phyloP scores from a whole-genome alignment of 441 rosid species.

The Hura crepitans region DNA sequence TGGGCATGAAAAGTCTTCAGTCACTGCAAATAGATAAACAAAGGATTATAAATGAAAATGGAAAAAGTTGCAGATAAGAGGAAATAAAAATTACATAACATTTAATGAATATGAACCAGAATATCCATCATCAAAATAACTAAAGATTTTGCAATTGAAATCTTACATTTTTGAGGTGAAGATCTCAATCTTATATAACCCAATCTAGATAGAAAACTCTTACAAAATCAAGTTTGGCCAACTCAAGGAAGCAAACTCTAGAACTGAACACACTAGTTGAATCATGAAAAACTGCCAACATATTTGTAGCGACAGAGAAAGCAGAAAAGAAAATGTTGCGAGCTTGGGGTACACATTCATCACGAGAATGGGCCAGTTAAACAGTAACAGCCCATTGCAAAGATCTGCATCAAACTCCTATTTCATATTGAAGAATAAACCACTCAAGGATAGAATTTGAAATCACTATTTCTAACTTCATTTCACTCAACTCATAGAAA shows the following conservation, averaged over 20 bases:
- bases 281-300: too few relatives aligned
- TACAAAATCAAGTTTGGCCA: too few relatives aligned
- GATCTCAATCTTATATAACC: neutral
- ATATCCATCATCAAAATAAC: conserved; percentile 7
- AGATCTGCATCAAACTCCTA: neutral
- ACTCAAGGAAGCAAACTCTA: too few relatives aligned
- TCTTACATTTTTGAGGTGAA: neutral
- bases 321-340: too few relatives aligned
- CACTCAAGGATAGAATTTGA: neutral
- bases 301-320: too few relatives aligned
- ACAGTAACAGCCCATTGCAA: neutral
- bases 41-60: neutral
- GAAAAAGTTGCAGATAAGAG: conserved; percentile 4
- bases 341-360: neutral
- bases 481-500: neutral
- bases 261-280: too few relatives aligned
- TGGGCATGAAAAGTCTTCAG: conserved; percentile 98
- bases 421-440: too few relatives aligned
- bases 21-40: conserved; percentile 56
- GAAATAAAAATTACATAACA: neutral
- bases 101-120: neutral
- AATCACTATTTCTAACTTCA: too few relatives aligned
- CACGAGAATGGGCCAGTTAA: neutral
- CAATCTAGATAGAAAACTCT: too few relatives aligned
- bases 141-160: neutral